phyloP scores from a whole-genome alignment of 805 yeast genomes.

The Metschnikowia peoriensis region DNA sequence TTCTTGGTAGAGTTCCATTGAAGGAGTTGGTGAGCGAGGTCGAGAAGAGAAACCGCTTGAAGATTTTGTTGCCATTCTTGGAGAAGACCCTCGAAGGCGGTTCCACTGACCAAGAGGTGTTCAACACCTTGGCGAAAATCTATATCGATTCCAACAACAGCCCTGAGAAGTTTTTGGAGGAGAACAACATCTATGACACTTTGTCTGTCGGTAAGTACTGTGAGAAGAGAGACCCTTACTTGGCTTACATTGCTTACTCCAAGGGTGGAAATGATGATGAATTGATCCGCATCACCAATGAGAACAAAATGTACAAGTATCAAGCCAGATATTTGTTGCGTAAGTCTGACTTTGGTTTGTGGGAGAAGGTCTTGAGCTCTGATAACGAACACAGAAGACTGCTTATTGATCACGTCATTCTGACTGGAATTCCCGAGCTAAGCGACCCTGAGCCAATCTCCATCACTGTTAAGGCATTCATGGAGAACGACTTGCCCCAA shows the following conservation, averaged over 20 bases:
- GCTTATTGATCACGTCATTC: constrained; percentile 89
- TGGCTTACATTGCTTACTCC: constrained; percentile 96
- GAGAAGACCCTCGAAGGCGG: constrained; percentile 86
- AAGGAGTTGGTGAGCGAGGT: constrained; percentile 88
- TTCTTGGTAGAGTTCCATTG: constrained; percentile 92
- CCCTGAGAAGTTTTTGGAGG: constrained; percentile 94
- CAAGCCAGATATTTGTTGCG: constrained; percentile 94
- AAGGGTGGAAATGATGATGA: constrained; percentile 92
- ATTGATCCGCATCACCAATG: constrained; percentile 88
- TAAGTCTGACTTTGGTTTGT: constrained; percentile 81
- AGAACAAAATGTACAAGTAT: constrained; percentile 96
- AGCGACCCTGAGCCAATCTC: constrained; percentile 93
- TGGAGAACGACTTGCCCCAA: constrained; percentile 89
- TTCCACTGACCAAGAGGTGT: constrained; percentile 85
- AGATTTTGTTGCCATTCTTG: constrained; percentile 86
- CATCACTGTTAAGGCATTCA: constrained; percentile 89
- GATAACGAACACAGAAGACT: constrained; percentile 88
- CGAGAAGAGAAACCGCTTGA: constrained; percentile 93
- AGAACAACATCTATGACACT: constrained; percentile 88
- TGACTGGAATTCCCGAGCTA: constrained; percentile 93
- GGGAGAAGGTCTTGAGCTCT: constrained; percentile 73
- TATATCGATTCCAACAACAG: constrained; percentile 97
- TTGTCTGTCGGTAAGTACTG: constrained; percentile 95
- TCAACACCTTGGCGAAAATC: constrained; percentile 93
- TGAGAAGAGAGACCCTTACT: constrained; percentile 97